These are phyloP conservation scores for Sapria himalayana DNA, from an alignment of 345 rosid species.

Conservation along the genomic window DNA sequence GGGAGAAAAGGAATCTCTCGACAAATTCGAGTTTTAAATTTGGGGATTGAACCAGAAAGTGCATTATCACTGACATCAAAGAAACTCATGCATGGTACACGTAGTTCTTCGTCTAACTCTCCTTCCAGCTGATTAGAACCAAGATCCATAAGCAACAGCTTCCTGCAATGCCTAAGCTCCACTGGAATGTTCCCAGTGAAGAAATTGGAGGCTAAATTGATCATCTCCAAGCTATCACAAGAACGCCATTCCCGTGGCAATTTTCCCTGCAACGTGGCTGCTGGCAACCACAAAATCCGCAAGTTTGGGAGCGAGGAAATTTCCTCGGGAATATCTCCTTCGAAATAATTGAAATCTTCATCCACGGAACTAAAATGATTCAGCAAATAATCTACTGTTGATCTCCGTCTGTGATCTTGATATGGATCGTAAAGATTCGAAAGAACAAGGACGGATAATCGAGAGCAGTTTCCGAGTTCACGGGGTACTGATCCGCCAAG, in stretches of 20 bases:
- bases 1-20: slow-evolving; percentile 18
- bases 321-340: slow-evolving; percentile 45
- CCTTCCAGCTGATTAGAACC: slow-evolving; percentile 47
- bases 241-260: slow-evolving; percentile 49
- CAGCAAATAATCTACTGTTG: slow-evolving; percentile 14
- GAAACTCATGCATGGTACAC: slow-evolving; percentile 66
- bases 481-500: slow-evolving; percentile 56
- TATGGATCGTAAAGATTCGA: slow-evolving; percentile 34
- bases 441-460: slow-evolving; percentile 51
- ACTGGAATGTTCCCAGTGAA: slow-evolving; percentile 36
- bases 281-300: slow-evolving; percentile 72
- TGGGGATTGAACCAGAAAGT: slow-evolving; percentile 55
- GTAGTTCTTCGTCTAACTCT: slow-evolving; percentile 27
- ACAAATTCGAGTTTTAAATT: slow-evolving; percentile 24
- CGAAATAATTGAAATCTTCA: slow-evolving; percentile 60
- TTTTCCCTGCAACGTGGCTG: slow-evolving; percentile 46
- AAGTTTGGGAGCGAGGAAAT: slow-evolving; percentile 45
- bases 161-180: slow-evolving; percentile 36
- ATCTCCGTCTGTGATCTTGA: slow-evolving; percentile 22
- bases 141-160: slow-evolving; percentile 47
- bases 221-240: slow-evolving; percentile 59
- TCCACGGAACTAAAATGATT: slow-evolving; percentile 18
- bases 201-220: slow-evolving; percentile 57
- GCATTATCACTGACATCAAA: slow-evolving; percentile 55
- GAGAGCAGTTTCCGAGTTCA: slow-evolving; percentile 56